These are phyloP conservation scores for Apiosordaria backusii DNA, from an alignment of 495 filamentous ascomycete species.

Conservation along the genomic window DNA sequence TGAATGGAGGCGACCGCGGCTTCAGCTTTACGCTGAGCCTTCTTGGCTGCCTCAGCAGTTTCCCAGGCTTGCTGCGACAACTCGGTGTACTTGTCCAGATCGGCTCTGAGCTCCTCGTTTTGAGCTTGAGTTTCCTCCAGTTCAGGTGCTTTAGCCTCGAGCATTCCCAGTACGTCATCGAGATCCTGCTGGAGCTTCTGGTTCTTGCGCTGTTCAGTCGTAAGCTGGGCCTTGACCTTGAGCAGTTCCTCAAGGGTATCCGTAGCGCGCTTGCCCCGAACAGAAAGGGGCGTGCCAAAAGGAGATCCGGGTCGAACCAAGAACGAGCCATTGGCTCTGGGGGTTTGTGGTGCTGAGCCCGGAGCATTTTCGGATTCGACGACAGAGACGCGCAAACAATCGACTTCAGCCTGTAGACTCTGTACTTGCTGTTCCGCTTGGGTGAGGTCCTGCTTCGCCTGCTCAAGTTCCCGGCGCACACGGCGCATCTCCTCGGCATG, in stretches of 20 bases:
- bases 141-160: slow-evolving; percentile 67
- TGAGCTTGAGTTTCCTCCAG: slow-evolving; percentile 66
- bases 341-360: slow-evolving; percentile 54
- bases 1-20: slow-evolving; percentile 64
- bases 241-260: slow-evolving; percentile 52
- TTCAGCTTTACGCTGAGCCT: slow-evolving; percentile 67
- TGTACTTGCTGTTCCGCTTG: slow-evolving; percentile 64
- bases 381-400: slow-evolving; percentile 53
- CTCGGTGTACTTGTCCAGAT: slow-evolving; percentile 78
- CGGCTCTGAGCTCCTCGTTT: slow-evolving; percentile 61
- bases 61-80: slow-evolving; percentile 57
- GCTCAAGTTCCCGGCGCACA: slow-evolving; percentile 74
- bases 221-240: slow-evolving; percentile 50
- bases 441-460: slow-evolving; percentile 68
- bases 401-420: slow-evolving; percentile 71
- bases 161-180: slow-evolving; percentile 69
- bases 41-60: slow-evolving; percentile 55
- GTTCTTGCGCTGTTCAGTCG: slow-evolving; percentile 64
- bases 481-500: slow-evolving; percentile 75
- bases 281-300: slow-evolving; percentile 52
- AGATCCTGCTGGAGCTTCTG: slow-evolving; percentile 68
- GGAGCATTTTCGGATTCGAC: slow-evolving; percentile 30
- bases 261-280: slow-evolving; percentile 48
- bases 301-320: slow-evolving; percentile 44
- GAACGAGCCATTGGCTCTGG: slow-evolving; percentile 52